Conservation (phyloP, 2,329 filamentous ascomycete genomes). For the Fusarium praegraminearum region DNA sequence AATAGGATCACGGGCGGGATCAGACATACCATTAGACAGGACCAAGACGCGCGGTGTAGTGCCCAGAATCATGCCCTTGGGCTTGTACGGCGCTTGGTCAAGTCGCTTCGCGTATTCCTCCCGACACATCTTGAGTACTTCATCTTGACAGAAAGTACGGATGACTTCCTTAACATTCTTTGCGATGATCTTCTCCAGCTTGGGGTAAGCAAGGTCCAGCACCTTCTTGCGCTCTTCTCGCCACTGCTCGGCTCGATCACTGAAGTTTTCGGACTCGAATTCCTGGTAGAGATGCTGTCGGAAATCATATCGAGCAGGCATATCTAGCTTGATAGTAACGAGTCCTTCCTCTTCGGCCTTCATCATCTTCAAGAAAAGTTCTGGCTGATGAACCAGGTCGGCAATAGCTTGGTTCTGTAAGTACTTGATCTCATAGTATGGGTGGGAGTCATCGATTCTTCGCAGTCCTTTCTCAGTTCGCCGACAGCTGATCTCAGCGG, state of each 20-base stretch:
- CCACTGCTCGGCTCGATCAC: constrained; percentile 94
- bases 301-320: constrained; percentile 82
- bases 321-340: constrained; percentile 83
- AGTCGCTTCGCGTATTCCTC: constrained; percentile 90
- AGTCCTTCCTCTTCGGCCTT: constrained; percentile 95
- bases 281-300: constrained; percentile 81
- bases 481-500: constrained; percentile 85
- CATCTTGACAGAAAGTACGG: constrained; percentile 92
- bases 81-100: constrained; percentile 96
- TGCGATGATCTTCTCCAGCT: constrained; percentile 84
- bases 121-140: constrained; percentile 87
- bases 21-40: constrained; percentile 86
- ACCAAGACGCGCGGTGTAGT: constrained; percentile 89
- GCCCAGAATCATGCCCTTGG: constrained; percentile 89
- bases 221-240: constrained; percentile 88
- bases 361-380: constrained; percentile 96
- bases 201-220: constrained; percentile 82
- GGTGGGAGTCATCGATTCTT: constrained; percentile 93
- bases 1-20: constrained; percentile 79
- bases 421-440: constrained; percentile 98
- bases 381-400: constrained; percentile 84
- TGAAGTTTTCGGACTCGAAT: constrained; percentile 95
- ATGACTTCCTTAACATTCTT: constrained; percentile 96
- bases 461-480: constrained; percentile 94
- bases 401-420: constrained; percentile 87